A percentile compares a stretch with the other conserved stretches of the same genome.
Conservation (phyloP, 768 basidiomycete genomes). For the Collybiopsis luxurians region DNA sequence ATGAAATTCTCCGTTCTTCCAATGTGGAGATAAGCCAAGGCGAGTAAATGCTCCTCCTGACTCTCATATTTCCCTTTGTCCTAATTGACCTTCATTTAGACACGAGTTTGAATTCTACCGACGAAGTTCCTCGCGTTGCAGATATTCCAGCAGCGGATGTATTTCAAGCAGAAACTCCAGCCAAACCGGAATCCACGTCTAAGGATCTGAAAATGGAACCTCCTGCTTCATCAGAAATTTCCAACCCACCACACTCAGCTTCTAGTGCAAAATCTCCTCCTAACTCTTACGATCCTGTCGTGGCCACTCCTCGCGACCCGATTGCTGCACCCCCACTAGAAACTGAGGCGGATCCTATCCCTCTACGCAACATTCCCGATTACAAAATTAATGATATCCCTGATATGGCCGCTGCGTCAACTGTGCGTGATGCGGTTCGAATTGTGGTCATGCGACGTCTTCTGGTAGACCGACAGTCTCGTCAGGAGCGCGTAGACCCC, state of each 20-base stretch:
- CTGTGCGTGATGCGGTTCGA: conserved; percentile 59
- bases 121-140: neutral
- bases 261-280: neutral
- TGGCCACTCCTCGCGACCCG: conserved; percentile 6
- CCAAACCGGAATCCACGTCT: neutral
- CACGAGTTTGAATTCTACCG: neutral
- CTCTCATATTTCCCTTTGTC: neutral
- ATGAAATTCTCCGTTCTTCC: neutral
- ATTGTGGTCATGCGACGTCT: conserved; percentile 62
- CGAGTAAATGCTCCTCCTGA: neutral
- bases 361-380: neutral
- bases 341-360: neutral
- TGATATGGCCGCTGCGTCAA: conserved; percentile 35
- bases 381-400: conserved; percentile 31
- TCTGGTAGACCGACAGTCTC: conserved; percentile 56
- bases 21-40: neutral
- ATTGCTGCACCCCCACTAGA: conserved; percentile 2
- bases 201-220: neutral
- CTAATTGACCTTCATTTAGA: neutral
- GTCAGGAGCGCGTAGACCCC: conserved; percentile 60
- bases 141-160: neutral
- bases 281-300: neutral
- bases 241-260: neutral
- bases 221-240: neutral
- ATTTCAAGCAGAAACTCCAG: neutral